Evolutionary conservation across 306 rosid species (phyloP).

Genomic region (Dryas alaskensis): DNA sequence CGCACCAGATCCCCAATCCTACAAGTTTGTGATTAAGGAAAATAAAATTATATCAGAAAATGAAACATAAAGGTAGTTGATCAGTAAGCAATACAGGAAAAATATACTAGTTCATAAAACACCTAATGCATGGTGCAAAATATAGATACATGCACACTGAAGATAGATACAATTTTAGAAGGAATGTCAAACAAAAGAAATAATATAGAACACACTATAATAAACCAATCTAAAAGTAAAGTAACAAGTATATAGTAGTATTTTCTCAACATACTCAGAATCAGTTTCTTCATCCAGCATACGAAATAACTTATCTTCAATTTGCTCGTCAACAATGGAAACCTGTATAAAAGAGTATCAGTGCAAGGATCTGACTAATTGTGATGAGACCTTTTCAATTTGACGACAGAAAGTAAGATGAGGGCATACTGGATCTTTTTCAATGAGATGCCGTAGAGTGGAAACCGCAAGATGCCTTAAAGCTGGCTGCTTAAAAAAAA

Average conservation of each 20-base stretch:
- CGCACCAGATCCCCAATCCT: constrained; percentile 81
- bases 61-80: too few relatives aligned
- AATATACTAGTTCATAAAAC: too few relatives aligned
- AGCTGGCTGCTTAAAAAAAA: constrained; percentile 64
- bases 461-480: constrained; percentile 92
- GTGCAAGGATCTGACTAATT: constrained; percentile 23
- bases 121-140: background rate
- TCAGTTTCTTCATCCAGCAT: constrained; percentile 99
- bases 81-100: too few relatives aligned
- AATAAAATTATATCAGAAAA: background rate
- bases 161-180: background rate
- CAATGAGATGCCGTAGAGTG: constrained; percentile 90
- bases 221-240: background rate
- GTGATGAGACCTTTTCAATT: constrained; percentile 19
- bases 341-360: constrained; percentile 55
- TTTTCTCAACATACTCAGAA: constrained; percentile 63
- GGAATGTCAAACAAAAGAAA: constrained; percentile 1
- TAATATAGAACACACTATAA: constrained; percentile 6
- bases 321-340: constrained; percentile 74
- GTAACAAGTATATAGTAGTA: constrained; percentile 12
- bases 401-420: constrained; percentile 21
- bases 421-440: constrained; percentile 81
- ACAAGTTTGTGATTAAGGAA: constrained; percentile 27
- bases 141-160: background rate
- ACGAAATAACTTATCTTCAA: constrained; percentile 81